Percentiles rank a stretch among this genome's conserved stretches.
phyloP scores from a whole-genome alignment of 371 early-diverging fungal genomes.

The Mortierella sp. region DNA sequence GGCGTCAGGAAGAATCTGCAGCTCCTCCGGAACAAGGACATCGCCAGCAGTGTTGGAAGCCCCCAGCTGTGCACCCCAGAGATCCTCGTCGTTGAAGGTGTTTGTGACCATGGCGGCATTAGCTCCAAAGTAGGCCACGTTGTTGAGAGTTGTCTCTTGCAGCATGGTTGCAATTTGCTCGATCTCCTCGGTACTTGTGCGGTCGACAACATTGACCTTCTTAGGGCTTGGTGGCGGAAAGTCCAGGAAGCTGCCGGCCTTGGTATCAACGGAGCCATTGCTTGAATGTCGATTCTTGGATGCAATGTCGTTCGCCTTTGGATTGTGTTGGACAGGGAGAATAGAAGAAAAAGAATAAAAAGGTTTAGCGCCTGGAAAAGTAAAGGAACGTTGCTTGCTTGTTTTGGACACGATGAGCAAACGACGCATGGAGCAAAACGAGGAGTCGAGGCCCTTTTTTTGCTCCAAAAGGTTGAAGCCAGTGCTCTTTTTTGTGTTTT shows the following conservation, averaged over 20 bases:
- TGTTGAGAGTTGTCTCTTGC: slow-evolving; percentile 34
- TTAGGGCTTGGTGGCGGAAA: slow-evolving; percentile 25
- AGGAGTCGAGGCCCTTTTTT: slow-evolving; percentile 1
- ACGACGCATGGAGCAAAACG: neutral
- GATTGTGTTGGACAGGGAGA: neutral
- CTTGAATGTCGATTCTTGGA: slow-evolving; percentile 15
- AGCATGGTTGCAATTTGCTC: slow-evolving; percentile 19
- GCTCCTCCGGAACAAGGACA: slow-evolving; percentile 33
- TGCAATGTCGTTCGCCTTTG: neutral
- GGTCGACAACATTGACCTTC: slow-evolving; percentile 30
- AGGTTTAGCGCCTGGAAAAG: neutral
- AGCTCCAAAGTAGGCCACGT: slow-evolving; percentile 22
- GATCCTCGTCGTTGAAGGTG: slow-evolving; percentile 36
- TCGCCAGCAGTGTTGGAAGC: slow-evolving; percentile 25
- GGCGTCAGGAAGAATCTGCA: slow-evolving; percentile 30
- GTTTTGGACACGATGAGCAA: neutral
- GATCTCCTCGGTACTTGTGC: slow-evolving; percentile 28
- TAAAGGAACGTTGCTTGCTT: neutral
- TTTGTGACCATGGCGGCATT: slow-evolving; percentile 34
- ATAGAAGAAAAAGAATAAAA: too few relatives aligned
- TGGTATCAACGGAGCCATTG: slow-evolving; percentile 12
- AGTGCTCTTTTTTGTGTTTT: neutral
- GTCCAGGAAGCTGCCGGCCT: slow-evolving; percentile 28
- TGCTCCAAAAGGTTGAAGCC: neutral
- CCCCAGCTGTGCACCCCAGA: slow-evolving; percentile 41